These are phyloP conservation scores for Cryptococcus sp. DNA, from an alignment of 1,284 basidiomycete species.

Conservation along the genomic window DNA sequence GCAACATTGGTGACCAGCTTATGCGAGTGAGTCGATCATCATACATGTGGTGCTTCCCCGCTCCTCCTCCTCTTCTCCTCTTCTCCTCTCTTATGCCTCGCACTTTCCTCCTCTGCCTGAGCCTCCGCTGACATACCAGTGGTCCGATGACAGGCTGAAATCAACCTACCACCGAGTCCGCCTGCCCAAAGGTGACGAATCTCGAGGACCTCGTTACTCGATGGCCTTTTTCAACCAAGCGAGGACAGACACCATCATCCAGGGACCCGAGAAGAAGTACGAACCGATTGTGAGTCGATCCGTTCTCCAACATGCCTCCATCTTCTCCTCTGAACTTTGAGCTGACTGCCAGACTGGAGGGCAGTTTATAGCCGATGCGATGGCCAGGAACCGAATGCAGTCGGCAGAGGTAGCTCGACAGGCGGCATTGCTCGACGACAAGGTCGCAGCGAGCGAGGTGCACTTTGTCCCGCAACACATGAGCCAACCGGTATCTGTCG, in stretches of 20 bases:
- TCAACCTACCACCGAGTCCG: slow-evolving; percentile 33
- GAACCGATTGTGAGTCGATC: slow-evolving; percentile 21
- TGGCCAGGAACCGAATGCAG: slow-evolving; percentile 30
- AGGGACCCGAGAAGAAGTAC: slow-evolving; percentile 32
- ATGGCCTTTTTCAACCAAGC: slow-evolving; percentile 39
- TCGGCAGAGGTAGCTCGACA: slow-evolving; percentile 22
- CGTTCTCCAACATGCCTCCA: background rate
- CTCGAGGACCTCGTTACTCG: slow-evolving; percentile 22
- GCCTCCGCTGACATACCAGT: slow-evolving; percentile 8
- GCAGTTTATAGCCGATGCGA: slow-evolving; percentile 27
- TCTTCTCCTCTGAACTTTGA: background rate
- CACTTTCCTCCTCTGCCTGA: background rate
- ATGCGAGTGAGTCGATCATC: slow-evolving; percentile 21
- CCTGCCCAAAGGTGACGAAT: slow-evolving; percentile 22
- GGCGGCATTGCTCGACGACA: slow-evolving; percentile 12
- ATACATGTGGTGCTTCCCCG: no score
- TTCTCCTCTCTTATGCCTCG: background rate
- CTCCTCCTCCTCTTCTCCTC: no score
- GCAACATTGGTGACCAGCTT: slow-evolving; percentile 37
- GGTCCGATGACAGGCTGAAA: slow-evolving; percentile 33
- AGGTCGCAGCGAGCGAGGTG: slow-evolving; percentile 18
- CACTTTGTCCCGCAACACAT: slow-evolving; percentile 29
- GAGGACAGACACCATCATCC: slow-evolving; percentile 21
- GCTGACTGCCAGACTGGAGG: slow-evolving; percentile 23
- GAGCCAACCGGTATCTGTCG: background rate